Conservation (phyloP, 805 yeast genomes). For the Lipomyces orientalis region DNA sequence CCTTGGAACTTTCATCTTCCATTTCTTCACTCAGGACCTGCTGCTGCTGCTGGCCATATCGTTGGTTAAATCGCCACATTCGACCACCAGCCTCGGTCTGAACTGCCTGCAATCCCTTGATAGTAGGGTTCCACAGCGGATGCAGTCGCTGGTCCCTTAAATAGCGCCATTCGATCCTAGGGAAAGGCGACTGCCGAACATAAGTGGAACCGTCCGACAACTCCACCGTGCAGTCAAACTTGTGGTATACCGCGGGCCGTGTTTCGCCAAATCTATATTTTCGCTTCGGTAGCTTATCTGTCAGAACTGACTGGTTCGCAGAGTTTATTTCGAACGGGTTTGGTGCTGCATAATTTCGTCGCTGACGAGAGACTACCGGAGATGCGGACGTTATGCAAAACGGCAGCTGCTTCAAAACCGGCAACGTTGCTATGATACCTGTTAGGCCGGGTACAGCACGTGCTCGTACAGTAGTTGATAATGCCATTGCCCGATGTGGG, state of each 20-base stretch:
- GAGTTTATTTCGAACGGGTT: slow-evolving; percentile 28
- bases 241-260: slow-evolving; percentile 90
- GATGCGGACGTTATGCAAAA: background rate
- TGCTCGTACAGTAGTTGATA: background rate
- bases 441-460: background rate
- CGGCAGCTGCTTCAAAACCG: background rate
- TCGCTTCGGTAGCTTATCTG: slow-evolving; percentile 36
- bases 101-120: slow-evolving; percentile 26
- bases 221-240: slow-evolving; percentile 87
- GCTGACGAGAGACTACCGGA: background rate
- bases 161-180: slow-evolving; percentile 83
- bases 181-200: slow-evolving; percentile 80
- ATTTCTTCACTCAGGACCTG: background rate
- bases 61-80: slow-evolving; percentile 28
- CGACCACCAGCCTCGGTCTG: slow-evolving; percentile 34
- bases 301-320: slow-evolving; percentile 23
- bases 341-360: background rate
- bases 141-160: slow-evolving; percentile 87
- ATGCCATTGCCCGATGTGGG: background rate
- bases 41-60: slow-evolving; percentile 13
- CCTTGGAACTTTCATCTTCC: slow-evolving; percentile 10
- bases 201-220: slow-evolving; percentile 93
- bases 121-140: slow-evolving; percentile 84
- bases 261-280: slow-evolving; percentile 68
- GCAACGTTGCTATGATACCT: background rate